Base-by-base conservation (phyloP, 2,329 filamentous ascomycete species). In the Penicillium sp. region DNA sequence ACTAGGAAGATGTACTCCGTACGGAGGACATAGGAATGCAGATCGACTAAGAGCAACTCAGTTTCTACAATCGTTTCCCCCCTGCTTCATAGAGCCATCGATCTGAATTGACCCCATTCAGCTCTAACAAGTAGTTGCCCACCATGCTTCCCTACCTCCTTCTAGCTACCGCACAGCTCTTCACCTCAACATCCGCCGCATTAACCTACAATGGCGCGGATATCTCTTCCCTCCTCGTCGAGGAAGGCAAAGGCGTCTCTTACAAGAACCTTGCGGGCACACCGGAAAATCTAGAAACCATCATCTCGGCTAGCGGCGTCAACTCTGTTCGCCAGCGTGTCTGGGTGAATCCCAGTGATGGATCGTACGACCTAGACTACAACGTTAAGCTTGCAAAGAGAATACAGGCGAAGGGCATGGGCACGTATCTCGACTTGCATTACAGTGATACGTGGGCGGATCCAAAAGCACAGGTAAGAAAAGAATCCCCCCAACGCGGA, bases 381-480 rank as follows among this genome's bases (percentile, higher is more conserved):
- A 90, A 90, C 69, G 69, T 91, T 61, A 75, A 82, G 54, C 79
- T 91, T n/a, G 88, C 86, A 4, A 82, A 82, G 69, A 81, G 88
- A 50, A 86, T 87, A 3, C 81, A 85, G 64, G 83, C 83, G 2
- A 85, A 82, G 0, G 88, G 87, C 0, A 70, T 91, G 53, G 78
- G 77, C 2, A 77, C 89, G 38, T 84, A 82, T 65, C 75, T 90
- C 19, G 84, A 89, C 63, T 75, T 90, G 60, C 86, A 89, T 72
- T 85, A 84, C 65, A 86, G 82, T 70, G 86, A 90, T 73, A 88
- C 83, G 1, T 90, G 87, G 88, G 88, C 88, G 0, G 88, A 90
- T 64, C 87, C 88, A 0, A 77, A 72, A 1, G 74, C 89, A 55
- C 88, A 91, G 70, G 75, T 78, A 66, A 27, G 67, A 15, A 31